Evolutionary conservation across 768 basidiomycete species (phyloP).

Genomic region (Calocybe gangraenosa): DNA sequence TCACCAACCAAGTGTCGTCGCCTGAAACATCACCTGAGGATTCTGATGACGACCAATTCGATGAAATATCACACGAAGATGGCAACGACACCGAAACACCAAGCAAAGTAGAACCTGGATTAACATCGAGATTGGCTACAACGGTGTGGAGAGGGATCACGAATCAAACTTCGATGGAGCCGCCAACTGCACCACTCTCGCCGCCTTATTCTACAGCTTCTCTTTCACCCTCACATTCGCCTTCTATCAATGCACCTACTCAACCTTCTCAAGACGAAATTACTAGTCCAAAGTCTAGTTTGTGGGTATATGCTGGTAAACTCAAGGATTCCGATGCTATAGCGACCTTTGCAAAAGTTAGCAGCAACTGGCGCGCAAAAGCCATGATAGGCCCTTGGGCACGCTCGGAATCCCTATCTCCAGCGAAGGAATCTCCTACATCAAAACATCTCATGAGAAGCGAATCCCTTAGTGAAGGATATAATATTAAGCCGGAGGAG

Average conservation of each 20-base stretch:
- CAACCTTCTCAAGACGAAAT: conserved; percentile 3
- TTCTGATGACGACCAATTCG: conserved; percentile 22
- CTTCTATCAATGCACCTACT: conserved; percentile 11
- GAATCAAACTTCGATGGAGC: conserved; percentile 72
- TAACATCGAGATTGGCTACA: conserved; percentile 52
- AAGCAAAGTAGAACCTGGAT: conserved; percentile 21
- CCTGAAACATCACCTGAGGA: conserved; percentile 32
- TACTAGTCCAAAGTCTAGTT: conserved; percentile 21
- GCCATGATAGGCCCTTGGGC: conserved; percentile 47
- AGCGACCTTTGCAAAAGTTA: conserved; percentile 67
- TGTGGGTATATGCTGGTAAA: conserved; percentile 74
- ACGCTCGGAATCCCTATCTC: conserved; percentile 2
- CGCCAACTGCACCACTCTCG: conserved; percentile 38
- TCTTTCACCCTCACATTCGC: conserved; percentile 21
- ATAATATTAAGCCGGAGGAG: not conserved
- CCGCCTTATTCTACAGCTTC: conserved; percentile 25
- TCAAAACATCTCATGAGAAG: conserved; percentile 6
- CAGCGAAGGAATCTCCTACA: conserved; percentile 11
- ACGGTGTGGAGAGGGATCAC: conserved; percentile 78
- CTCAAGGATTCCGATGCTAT: conserved; percentile 69
- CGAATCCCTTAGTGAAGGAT: conserved; percentile 9
- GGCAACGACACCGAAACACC: conserved; percentile 44
- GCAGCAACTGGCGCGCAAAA: conserved; percentile 72
- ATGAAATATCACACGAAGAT: conserved; percentile 28
- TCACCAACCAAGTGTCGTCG: conserved; percentile 48